Conservation (phyloP, 306 rosid species). For the Fragaria ananassa region DNA sequence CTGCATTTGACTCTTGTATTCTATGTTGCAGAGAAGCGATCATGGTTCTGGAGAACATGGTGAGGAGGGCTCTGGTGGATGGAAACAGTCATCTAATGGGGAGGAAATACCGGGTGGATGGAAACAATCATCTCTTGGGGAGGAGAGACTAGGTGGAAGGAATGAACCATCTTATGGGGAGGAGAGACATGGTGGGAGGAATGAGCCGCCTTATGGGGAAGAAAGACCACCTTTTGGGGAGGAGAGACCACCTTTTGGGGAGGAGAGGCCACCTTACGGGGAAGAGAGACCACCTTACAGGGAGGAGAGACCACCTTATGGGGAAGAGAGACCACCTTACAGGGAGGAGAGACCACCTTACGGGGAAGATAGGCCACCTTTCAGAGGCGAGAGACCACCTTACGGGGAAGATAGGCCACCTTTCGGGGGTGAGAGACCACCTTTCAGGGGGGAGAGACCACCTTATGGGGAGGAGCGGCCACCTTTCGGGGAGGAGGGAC, state of each 20-base stretch:
- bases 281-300: neutral
- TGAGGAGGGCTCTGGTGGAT: constrained; percentile 16
- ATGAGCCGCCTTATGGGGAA: constrained; percentile 2
- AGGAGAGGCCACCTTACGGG: neutral
- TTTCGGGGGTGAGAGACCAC: neutral
- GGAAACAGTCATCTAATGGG: constrained; percentile 17
- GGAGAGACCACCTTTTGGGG: neutral
- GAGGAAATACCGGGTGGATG: neutral
- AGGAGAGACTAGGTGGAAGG: neutral
- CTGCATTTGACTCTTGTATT: neutral
- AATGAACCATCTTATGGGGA: neutral
- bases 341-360: constrained; percentile 1
- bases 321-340: neutral
- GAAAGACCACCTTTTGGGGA: constrained; percentile 18
- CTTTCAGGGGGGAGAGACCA: neutral
- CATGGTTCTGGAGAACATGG: constrained; percentile 12
- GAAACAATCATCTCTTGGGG: neutral
- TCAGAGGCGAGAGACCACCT: constrained; percentile 10
- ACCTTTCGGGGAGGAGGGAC: constrained; percentile 3
- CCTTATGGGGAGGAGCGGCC: neutral
- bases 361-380: neutral
- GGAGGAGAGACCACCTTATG: neutral
- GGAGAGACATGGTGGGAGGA: neutral
- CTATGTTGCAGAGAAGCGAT: neutral
- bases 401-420: neutral